A percentile compares a stretch with the other conserved stretches of the same genome.
Conservation (phyloP, 345 rosid genomes). For the Passiflora organensis region DNA sequence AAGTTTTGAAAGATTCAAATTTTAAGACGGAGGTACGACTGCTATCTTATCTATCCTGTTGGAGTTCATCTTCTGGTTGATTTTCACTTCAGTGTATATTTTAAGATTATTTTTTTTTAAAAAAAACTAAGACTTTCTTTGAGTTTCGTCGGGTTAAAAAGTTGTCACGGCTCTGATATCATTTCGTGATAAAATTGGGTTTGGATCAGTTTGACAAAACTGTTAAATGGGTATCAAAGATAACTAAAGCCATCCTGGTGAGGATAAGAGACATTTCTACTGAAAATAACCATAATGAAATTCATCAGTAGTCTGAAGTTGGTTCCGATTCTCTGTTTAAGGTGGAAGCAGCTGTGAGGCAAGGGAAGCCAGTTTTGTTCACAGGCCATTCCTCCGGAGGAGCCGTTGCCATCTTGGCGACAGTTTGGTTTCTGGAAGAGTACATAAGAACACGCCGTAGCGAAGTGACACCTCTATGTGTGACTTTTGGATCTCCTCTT, state of each 20-base stretch:
- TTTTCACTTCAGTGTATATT: too few species aligned
- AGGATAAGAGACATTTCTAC: background rate
- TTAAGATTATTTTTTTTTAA: too few species aligned
- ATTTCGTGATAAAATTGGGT: too few species aligned
- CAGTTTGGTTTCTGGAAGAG: conserved; percentile 58
- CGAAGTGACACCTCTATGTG: conserved; percentile 32
- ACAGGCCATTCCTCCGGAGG: conserved; percentile 87
- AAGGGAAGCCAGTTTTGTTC: conserved; percentile 49
- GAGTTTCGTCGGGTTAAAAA: too few species aligned
- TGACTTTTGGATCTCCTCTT: conserved; percentile 87
- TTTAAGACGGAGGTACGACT: conserved; percentile 39
- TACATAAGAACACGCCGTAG: conserved; percentile 6
- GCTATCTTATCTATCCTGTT: too few species aligned
- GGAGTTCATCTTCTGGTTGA: too few species aligned
- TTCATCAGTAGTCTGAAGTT: background rate
- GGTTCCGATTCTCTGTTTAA: conserved; percentile 20
- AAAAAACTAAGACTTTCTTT: too few species aligned
- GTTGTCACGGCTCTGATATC: too few species aligned
- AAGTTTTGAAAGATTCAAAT: conserved; percentile 14
- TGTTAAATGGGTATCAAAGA: too few species aligned
- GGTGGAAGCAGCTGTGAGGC: conserved; percentile 39
- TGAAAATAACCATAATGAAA: background rate
- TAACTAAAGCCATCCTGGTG: too few species aligned
- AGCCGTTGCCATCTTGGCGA: conserved; percentile 57
- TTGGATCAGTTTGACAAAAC: too few species aligned